phyloP scores from a whole-genome alignment of 805 yeast genomes.

The Saccharomycopsis schoenii region DNA sequence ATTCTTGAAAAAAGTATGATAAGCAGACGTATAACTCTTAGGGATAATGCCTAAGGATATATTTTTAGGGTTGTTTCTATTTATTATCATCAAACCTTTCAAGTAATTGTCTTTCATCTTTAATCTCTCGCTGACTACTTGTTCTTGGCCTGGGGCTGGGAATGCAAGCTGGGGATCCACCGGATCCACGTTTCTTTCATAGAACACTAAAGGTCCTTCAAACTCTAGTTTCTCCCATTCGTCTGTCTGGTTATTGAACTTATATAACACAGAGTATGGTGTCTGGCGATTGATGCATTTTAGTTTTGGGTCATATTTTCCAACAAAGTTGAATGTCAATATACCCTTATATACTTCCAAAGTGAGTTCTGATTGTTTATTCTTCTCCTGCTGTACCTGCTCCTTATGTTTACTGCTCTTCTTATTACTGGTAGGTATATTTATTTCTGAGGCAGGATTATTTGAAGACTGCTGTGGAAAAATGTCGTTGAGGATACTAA shows the following conservation, averaged over 20 bases:
- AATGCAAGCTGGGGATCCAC: constrained; percentile 20
- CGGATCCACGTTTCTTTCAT: constrained; percentile 37
- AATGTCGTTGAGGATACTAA: not conserved
- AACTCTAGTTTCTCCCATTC: constrained; percentile 66
- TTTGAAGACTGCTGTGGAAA: not conserved
- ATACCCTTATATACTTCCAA: constrained; percentile 58
- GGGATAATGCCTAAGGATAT: constrained; percentile 63
- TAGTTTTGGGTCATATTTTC: constrained; percentile 64
- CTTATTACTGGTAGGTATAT: not conserved
- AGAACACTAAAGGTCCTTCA: constrained; percentile 62
- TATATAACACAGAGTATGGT: constrained; percentile 63
- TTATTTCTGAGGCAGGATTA: not conserved
- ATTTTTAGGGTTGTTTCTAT: constrained; percentile 58
- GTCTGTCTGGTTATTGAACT: constrained; percentile 43
- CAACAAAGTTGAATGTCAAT: constrained; percentile 64
- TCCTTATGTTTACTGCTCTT: not conserved
- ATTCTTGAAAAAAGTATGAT: constrained; percentile 27
- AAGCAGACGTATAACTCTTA: constrained; percentile 36
- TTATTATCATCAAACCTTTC: constrained; percentile 62
- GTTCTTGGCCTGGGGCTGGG: constrained; percentile 5
- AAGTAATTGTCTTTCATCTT: constrained; percentile 33
- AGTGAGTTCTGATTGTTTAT: constrained; percentile 24
- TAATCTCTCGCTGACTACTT: constrained; percentile 3
- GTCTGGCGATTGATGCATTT: constrained; percentile 59
- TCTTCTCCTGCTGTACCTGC: not conserved